Base-by-base conservation (phyloP, 495 filamentous ascomycete species). In the Penicillium bovifimosum region DNA sequence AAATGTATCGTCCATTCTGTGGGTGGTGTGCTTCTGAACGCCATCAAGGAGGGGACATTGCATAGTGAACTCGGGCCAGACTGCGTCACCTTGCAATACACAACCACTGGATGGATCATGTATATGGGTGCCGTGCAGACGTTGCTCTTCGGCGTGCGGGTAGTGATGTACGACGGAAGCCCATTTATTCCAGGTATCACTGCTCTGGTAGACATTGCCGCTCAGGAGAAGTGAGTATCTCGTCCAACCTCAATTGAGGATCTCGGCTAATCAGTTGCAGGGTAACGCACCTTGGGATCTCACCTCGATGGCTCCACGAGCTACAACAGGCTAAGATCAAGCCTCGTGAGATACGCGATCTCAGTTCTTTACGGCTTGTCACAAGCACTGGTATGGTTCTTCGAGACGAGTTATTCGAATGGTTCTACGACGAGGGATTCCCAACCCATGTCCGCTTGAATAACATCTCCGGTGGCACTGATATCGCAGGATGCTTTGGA, bases 101-200 rank as follows among this genome's bases (percentile, higher is more conserved):
- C 77, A 13, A 83, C 80, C 38, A 88, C 85, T 0, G 87, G 88
- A 6, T 92, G 88, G 88, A 91, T 92, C 60, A 92, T 92, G 87
- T 91, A 91, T 65, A 66, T 88, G 28, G 63, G 76, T 16, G 74
- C 73, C 42, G 67, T 86, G 14, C 66, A 68, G 28, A 66, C 69
- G 3, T 69, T 90, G 11, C 59, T 85, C 0, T 60, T 67, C 20
- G 86, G 87, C 7, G 73, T 73, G 0, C 73, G 79, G 28, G 65
- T 79, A 8, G 62, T 92, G 40, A 63, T 90, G 6, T 92, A 91
- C 64, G 88, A 92, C 63, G 87, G 88, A 11, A 86, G 80, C 3
- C 88, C 87, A 5, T 90, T 91, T 65, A 68, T 81, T 43, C 87
- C 87, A 0, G 77, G 83, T 58, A 63, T 80, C 7, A 70, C 62